A percentile compares a stretch with the other conserved stretches of the same genome.
Conservation (phyloP, 140 eudicot genomes). For the Stevia rebaudiana region DNA sequence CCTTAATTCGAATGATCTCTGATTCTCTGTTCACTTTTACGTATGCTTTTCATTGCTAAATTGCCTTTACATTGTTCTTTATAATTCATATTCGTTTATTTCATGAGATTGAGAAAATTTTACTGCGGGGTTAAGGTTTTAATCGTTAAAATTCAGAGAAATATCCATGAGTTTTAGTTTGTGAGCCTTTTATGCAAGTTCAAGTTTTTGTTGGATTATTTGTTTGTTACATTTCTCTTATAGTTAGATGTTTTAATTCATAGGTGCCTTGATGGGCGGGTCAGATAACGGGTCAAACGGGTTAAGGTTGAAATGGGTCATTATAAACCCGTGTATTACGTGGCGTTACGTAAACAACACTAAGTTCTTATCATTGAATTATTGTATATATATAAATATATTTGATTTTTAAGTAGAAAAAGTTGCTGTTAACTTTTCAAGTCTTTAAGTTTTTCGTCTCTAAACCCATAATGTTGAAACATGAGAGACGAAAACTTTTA, state of each 20-base stretch:
- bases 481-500: too few species aligned
- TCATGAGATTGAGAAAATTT: background rate
- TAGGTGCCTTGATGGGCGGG: background rate
- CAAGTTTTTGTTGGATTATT: conserved; percentile 1
- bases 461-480: too few species aligned
- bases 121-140: conserved; percentile 1
- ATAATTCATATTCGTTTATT: background rate
- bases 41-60: conserved; percentile 8
- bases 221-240: background rate
- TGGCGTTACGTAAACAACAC: too few species aligned
- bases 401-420: too few species aligned
- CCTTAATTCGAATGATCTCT: background rate
- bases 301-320: background rate
- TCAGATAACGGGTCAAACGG: background rate
- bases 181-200: background rate
- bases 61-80: background rate
- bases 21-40: conserved; percentile 11
- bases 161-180: background rate
- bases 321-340: background rate
- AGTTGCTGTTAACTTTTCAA: too few species aligned
- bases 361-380: too few species aligned
- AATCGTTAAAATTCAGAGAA: background rate
- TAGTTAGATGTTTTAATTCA: background rate
- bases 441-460: too few species aligned
- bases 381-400: too few species aligned